phyloP scores from a whole-genome alignment of 2,329 filamentous ascomycete genomes.

The Fusarium torreyae region DNA sequence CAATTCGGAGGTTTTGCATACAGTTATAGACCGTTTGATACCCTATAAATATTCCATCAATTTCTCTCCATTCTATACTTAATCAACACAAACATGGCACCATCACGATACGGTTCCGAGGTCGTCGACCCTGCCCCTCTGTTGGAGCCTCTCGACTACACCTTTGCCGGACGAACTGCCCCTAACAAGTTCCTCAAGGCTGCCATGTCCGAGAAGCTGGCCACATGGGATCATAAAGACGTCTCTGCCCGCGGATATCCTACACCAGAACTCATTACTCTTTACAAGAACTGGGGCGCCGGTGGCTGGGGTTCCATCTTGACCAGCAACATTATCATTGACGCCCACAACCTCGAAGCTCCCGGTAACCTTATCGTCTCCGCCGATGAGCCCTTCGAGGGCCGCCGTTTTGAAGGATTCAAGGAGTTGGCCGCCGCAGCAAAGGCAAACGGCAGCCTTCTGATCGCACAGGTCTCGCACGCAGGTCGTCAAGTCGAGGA shows the following conservation, averaged over 20 bases:
- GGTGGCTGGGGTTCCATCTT: slow-evolving; percentile 34
- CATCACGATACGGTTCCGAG: slow-evolving; percentile 26
- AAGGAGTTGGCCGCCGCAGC: slow-evolving; percentile 28
- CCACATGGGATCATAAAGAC: slow-evolving; percentile 35
- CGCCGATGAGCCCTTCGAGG: slow-evolving; percentile 22
- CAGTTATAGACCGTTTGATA: background rate
- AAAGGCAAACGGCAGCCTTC: slow-evolving; percentile 25
- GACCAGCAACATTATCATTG: slow-evolving; percentile 35
- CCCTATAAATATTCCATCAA: too few species aligned
- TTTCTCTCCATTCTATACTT: background rate
- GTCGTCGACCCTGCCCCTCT: slow-evolving; percentile 32
- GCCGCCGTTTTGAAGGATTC: slow-evolving; percentile 30
- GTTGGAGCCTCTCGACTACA: slow-evolving; percentile 30
- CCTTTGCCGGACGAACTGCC: slow-evolving; percentile 28
- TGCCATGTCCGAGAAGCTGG: slow-evolving; percentile 35
- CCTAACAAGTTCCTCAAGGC: slow-evolving; percentile 40
- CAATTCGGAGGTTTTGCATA: background rate
- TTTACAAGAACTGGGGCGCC: slow-evolving; percentile 36
- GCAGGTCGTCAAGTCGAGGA: slow-evolving; percentile 39
- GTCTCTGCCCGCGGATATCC: slow-evolving; percentile 35
- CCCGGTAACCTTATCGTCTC: slow-evolving; percentile 27
- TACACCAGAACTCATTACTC: slow-evolving; percentile 30
- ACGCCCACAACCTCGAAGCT: slow-evolving; percentile 31
- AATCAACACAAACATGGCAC: slow-evolving; percentile 15
- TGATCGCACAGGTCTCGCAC: slow-evolving; percentile 36